Evolutionary conservation across 768 basidiomycete genomes (phyloP).

Genomic region (Phaeolepiota aurea): DNA sequence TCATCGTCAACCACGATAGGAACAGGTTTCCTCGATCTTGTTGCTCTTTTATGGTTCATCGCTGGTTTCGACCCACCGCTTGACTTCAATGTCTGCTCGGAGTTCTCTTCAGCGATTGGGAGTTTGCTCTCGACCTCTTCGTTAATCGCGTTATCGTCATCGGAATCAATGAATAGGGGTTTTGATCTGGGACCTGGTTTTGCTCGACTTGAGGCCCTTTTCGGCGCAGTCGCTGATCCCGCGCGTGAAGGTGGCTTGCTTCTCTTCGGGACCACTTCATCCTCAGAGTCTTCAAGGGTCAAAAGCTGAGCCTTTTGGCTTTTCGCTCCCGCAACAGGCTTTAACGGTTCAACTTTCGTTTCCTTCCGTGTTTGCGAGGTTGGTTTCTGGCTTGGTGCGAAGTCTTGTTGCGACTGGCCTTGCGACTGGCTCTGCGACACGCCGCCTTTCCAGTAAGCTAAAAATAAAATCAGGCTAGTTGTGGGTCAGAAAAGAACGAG

Average conservation of each 20-base stretch:
- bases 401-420: constrained; percentile 2
- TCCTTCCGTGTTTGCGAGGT: constrained; percentile 5
- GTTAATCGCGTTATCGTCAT: constrained; percentile 26
- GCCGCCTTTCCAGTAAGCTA: constrained; percentile 53
- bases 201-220: constrained; percentile 10
- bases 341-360: neutral
- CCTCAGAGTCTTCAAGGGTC: constrained; percentile 29
- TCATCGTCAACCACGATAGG: constrained; percentile 51
- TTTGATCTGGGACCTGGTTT: constrained; percentile 22
- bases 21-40: constrained; percentile 20
- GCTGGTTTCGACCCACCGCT: constrained; percentile 13
- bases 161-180: constrained; percentile 45
- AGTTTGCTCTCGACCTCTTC: constrained; percentile 20
- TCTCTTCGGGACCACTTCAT: constrained; percentile 8
- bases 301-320: constrained; percentile 12
- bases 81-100: constrained; percentile 12
- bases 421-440: constrained; percentile 14
- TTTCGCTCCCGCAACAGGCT: constrained; percentile 6
- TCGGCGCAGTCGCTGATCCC: constrained; percentile 13
- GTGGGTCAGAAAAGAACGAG: no score
- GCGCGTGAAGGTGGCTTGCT: constrained; percentile 20
- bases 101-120: constrained; percentile 13
- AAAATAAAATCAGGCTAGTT: neutral
- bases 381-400: constrained; percentile 7
- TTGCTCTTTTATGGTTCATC: constrained; percentile 13